A percentile compares a stretch with the other conserved stretches of the same genome.
Evolutionary conservation across 352 stramenopile species (phyloP).

Genomic region (Blastocystis sp.): DNA sequence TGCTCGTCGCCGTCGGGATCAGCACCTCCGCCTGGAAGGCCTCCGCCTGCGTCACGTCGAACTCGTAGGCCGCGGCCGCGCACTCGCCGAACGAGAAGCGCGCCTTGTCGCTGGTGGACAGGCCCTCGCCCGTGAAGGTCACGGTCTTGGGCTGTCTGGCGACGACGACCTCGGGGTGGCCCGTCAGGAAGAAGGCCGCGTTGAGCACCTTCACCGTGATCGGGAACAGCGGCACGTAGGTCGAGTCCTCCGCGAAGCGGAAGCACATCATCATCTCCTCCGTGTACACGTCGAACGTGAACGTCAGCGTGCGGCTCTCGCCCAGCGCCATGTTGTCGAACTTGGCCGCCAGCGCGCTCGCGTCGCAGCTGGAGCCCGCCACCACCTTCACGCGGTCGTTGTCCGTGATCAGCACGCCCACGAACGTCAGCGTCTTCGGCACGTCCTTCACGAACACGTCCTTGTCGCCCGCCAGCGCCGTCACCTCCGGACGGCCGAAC

Average conservation of each 20-base stretch:
- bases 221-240: slow-evolving; percentile 51
- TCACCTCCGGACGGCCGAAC: slow-evolving; percentile 57
- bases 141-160: slow-evolving; percentile 51
- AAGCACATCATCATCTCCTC: slow-evolving; percentile 59
- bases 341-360: background rate
- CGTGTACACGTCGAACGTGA: slow-evolving; percentile 41
- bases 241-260: slow-evolving; percentile 33
- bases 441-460: slow-evolving; percentile 66
- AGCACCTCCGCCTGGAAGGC: slow-evolving; percentile 20
- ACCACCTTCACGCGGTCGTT: slow-evolving; percentile 61
- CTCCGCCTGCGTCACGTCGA: slow-evolving; percentile 2
- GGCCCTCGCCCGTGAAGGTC: slow-evolving; percentile 10
- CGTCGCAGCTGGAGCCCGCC: slow-evolving; percentile 22
- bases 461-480: background rate
- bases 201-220: slow-evolving; percentile 64
- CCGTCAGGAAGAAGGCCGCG: slow-evolving; percentile 2
- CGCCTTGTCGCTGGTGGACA: background rate
- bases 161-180: slow-evolving; percentile 53
- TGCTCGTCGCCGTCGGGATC: background rate
- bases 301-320: slow-evolving; percentile 14
- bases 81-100: slow-evolving; percentile 37
- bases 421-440: slow-evolving; percentile 52
- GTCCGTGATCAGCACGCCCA: slow-evolving; percentile 23
- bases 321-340: slow-evolving; percentile 64
- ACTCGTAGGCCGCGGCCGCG: slow-evolving; percentile 16